Evolutionary conservation across 2,329 filamentous ascomycete genomes (phyloP).

Genomic region (Colletotrichum somersetense): DNA sequence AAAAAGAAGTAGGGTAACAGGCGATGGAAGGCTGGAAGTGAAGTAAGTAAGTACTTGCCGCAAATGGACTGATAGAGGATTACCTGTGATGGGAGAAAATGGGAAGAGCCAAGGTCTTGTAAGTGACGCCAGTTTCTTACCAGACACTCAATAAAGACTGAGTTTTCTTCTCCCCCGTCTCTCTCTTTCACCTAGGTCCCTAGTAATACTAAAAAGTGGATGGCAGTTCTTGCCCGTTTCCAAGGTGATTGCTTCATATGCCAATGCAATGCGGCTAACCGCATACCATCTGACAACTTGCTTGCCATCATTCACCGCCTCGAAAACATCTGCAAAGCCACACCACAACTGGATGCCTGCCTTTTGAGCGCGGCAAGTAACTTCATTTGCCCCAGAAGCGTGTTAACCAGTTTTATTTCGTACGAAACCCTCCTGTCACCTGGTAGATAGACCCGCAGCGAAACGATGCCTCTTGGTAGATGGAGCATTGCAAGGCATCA

Average conservation of each 20-base stretch:
- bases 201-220: too few species aligned
- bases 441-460: too few species aligned
- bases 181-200: neutral
- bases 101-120: neutral
- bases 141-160: neutral
- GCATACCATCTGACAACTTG: neutral
- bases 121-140: neutral
- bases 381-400: too few species aligned
- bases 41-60: neutral
- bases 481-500: neutral
- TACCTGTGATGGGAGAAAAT: too few species aligned
- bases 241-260: neutral
- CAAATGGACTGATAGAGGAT: neutral
- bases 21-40: neutral
- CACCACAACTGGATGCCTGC: too few species aligned
- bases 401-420: neutral
- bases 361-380: neutral
- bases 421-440: neutral
- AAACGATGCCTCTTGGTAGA: neutral
- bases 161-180: neutral
- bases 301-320: constrained; percentile 1
- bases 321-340: neutral
- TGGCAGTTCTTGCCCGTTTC: neutral
- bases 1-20: neutral
- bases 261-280: constrained; percentile 8